Base-by-base conservation (phyloP, 2,329 filamentous ascomycete genomes). In the Pezicula neosporulosa region DNA sequence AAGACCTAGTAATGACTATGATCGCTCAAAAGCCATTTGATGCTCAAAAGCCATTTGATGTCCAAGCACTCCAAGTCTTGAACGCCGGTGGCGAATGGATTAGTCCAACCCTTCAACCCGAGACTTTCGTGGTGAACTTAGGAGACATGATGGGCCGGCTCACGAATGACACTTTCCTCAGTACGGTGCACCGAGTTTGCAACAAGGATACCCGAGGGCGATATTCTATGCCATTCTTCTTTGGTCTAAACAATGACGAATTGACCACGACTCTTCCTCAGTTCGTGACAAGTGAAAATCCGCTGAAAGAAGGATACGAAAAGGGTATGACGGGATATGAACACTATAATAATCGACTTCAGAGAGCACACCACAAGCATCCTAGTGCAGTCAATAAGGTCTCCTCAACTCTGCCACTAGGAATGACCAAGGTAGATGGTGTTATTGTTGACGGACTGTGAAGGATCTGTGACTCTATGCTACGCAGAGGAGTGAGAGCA, bases 221-320 rank as follows among this genome's bases (percentile, higher is more conserved):
- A 15, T 72, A 71, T 49, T 73, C 69, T 45, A 68, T 76, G 28
- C 72, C 72, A 5, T 76, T 72, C 59, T 76, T 76, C 60, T 75
- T 75, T 15, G 27, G 18, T 18, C 12, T 18, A 12, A 12, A 13
- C 16, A 19, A 19, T 13, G 39, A 42, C 13, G 18, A 21, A 13
- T 21, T 42, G 39, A 42, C 24, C 5, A 19, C 18, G 16, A 42
- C 39, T 42, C 18, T 42, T 15, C 39, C 39, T 12, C 24, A 19
- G 12, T 42, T 18, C 18, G 24, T 42, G 12, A 42, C 39, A 18
- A 5, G 18, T 6, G 39, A 18, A 3, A 42, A 24, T 21, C 39
- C n/a, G 9, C 18, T 24, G 2, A 42, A 18, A 42, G 9, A 10
- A 13, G 30, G 30, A 33, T 42, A 42, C 24, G 39, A 42, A 9